A percentile compares a stretch with the other conserved stretches of the same genome.
phyloP scores from a whole-genome alignment of 768 basidiomycete species.

The Russula lepida region DNA sequence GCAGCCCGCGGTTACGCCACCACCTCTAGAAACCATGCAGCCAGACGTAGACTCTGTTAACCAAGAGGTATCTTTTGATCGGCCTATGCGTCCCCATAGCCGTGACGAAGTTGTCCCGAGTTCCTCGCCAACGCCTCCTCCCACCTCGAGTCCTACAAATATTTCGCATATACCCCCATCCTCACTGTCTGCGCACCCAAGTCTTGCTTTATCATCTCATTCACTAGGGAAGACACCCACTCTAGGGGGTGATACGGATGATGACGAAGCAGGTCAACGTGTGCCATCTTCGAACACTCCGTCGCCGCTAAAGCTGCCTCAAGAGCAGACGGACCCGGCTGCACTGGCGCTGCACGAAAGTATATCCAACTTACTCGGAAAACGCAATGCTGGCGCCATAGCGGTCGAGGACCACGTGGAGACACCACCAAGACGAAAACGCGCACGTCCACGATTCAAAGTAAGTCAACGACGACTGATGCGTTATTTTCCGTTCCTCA shows the following conservation, averaged over 20 bases:
- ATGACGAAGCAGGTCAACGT: slow-evolving; percentile 19
- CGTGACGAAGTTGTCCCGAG: slow-evolving; percentile 13
- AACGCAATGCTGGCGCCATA: slow-evolving; percentile 38
- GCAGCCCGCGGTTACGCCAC: neutral
- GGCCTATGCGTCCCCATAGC: neutral
- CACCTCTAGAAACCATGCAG: neutral
- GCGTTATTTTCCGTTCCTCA: neutral
- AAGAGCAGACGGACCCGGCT: slow-evolving; percentile 35
- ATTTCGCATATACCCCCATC: neutral
- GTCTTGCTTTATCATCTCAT: neutral
- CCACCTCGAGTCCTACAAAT: slow-evolving; percentile 3
- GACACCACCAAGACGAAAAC: slow-evolving; percentile 27
- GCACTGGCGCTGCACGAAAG: slow-evolving; percentile 59
- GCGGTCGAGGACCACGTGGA: slow-evolving; percentile 20
- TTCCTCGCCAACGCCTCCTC: slow-evolving; percentile 2
- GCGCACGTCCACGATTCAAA: slow-evolving; percentile 33
- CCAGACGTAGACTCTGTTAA: neutral
- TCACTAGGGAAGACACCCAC: slow-evolving; percentile 11
- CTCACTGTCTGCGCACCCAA: slow-evolving; percentile 6
- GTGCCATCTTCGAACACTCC: slow-evolving; percentile 15
- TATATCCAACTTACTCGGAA: slow-evolving; percentile 60
- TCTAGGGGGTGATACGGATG: slow-evolving; percentile 24
- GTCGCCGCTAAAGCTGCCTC: slow-evolving; percentile 28
- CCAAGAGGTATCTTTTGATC: neutral
- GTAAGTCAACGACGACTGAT: slow-evolving; percentile 23